Evolutionary conservation across 164 flowering plant species (phyloP).

Genomic region (Berberis vulgaris): DNA sequence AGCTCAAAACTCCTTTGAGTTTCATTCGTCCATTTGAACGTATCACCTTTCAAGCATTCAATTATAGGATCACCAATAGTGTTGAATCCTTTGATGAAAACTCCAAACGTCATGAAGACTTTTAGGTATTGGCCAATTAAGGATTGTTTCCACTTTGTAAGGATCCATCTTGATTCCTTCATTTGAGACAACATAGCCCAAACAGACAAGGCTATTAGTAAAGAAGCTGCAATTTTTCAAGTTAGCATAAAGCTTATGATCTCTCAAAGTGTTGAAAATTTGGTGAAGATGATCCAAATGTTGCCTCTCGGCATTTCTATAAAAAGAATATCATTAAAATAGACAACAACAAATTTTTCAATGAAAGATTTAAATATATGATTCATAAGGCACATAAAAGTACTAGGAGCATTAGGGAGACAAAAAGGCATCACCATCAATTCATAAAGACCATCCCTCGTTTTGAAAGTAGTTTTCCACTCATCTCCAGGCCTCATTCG

Average conservation of each 20-base stretch:
- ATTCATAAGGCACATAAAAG: slow-evolving; percentile 1
- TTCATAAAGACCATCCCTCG: not conserved
- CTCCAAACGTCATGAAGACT: not conserved
- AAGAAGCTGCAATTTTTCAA: not conserved
- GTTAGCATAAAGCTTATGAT: not conserved
- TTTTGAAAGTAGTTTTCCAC: not conserved
- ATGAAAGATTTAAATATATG: slow-evolving; percentile 1
- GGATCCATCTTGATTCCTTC: not conserved
- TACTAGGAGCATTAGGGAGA: not conserved
- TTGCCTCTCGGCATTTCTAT: not conserved
- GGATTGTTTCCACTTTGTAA: not conserved
- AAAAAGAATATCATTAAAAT: slow-evolving; percentile 8
- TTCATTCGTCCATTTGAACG: not conserved
- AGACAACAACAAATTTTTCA: slow-evolving; percentile 7
- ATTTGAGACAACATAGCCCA: no score
- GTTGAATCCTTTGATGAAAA: not conserved
- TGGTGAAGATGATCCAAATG: slow-evolving; percentile 3
- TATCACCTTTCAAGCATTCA: not conserved
- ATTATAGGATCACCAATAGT: not conserved
- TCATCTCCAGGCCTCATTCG: not conserved
- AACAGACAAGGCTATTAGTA: no score
- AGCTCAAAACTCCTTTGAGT: not conserved
- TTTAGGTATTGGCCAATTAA: not conserved
- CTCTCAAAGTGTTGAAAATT: not conserved
- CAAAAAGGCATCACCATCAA: not conserved